phyloP scores from a whole-genome alignment of 2,329 filamentous ascomycete genomes.

The Fonsecaea pugnacius region DNA sequence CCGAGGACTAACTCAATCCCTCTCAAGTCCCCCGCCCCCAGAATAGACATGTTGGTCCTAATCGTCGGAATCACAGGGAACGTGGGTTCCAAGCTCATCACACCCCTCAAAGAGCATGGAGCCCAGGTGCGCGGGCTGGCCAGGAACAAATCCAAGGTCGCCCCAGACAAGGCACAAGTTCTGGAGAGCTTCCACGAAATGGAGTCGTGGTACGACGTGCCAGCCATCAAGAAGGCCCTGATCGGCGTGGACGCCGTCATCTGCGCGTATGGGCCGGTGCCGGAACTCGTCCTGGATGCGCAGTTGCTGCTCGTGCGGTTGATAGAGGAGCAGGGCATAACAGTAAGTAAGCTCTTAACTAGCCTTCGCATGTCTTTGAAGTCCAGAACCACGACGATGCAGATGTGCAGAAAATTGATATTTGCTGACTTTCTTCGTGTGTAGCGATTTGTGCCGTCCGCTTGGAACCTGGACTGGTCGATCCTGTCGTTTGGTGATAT shows the following conservation, averaged over 20 bases:
- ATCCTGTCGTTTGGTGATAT: conserved; percentile 1
- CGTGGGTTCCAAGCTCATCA: conserved; percentile 8
- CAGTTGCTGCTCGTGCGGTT: conserved; percentile 10
- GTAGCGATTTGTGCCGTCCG: conserved; percentile 6
- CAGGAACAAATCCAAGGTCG: conserved; percentile 10
- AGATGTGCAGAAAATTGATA: too few relatives aligned
- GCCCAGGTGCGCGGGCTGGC: conserved; percentile 11
- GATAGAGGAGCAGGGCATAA: conserved; percentile 18
- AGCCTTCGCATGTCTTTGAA: too few relatives aligned
- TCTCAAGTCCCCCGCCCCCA: neutral
- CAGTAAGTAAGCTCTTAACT: neutral
- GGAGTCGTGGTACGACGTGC: conserved; percentile 13
- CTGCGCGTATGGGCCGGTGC: conserved; percentile 10
- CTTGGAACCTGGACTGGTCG: conserved; percentile 16
- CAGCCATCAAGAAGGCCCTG: conserved; percentile 10
- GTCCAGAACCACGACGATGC: too few relatives aligned
- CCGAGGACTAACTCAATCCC: too few relatives aligned
- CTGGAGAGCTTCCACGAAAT: conserved; percentile 16
- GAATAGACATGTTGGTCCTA: neutral
- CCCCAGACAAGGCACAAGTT: neutral
- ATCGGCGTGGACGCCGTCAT: conserved; percentile 8
- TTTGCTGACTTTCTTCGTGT: neutral
- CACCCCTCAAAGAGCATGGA: neutral
- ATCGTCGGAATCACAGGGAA: conserved; percentile 11
- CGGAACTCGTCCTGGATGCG: conserved; percentile 10